Evolutionary conservation across 1,284 basidiomycete genomes (phyloP).

Genomic region (Cystobasidium slooffiae): DNA sequence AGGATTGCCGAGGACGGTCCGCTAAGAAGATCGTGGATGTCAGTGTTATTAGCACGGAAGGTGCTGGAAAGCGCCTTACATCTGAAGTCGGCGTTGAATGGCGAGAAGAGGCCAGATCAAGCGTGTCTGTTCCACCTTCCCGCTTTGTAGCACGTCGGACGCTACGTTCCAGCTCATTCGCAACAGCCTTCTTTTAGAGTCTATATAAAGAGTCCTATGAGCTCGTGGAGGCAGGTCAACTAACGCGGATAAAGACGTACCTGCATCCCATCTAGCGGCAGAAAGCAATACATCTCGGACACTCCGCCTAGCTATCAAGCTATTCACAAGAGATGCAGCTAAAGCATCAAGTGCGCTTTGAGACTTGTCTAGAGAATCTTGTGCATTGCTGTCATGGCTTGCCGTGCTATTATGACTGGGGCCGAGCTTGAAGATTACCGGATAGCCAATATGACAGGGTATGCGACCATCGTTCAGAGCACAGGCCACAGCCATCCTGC

Average conservation of each 20-base stretch:
- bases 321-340: background rate
- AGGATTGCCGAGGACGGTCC: background rate
- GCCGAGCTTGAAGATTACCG: background rate
- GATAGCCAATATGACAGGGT: background rate
- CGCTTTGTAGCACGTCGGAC: background rate
- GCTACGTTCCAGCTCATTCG: slow-evolving; percentile 11
- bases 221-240: background rate
- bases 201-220: slow-evolving; percentile 1
- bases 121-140: slow-evolving; percentile 16
- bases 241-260: background rate
- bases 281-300: background rate
- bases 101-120: slow-evolving; percentile 29
- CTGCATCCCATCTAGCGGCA: background rate
- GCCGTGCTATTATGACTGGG: too few species aligned
- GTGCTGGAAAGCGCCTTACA: background rate
- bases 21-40: background rate
- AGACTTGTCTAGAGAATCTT: background rate
- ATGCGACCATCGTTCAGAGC: background rate
- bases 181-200: background rate
- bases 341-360: background rate
- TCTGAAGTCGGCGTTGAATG: slow-evolving; percentile 15
- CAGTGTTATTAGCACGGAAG: background rate
- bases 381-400: background rate
- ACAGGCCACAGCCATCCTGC: slow-evolving; percentile 6
- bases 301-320: background rate